These are phyloP conservation scores for Neocucurbitaria cava DNA, from an alignment of 2,329 filamentous ascomycete species.

Conservation along the genomic window DNA sequence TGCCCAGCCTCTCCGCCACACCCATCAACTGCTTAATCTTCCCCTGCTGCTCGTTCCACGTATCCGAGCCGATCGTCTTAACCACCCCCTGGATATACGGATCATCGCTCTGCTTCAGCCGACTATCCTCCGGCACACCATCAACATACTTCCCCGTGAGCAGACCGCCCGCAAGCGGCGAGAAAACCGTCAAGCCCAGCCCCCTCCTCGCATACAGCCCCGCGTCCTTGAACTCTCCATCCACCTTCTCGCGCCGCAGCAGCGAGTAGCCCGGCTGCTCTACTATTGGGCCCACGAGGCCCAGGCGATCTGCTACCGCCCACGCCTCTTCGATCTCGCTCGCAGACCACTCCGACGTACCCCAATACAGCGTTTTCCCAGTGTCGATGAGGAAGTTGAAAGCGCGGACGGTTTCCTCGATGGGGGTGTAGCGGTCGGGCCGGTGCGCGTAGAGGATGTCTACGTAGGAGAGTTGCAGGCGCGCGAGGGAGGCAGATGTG, in stretches of 20 bases:
- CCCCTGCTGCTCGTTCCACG: conserved; percentile 64
- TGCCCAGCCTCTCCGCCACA: conserved; percentile 69
- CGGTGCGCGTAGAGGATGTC: conserved; percentile 74
- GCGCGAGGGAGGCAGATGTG: conserved; percentile 64
- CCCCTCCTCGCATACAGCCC: conserved; percentile 61
- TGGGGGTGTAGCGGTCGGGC: conserved; percentile 71
- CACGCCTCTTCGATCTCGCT: conserved; percentile 66
- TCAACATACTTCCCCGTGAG: conserved; percentile 69
- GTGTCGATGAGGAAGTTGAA: conserved; percentile 74
- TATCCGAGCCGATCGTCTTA: conserved; percentile 55
- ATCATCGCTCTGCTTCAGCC: conserved; percentile 63
- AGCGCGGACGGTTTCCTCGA: conserved; percentile 73
- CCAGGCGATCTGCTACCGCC: conserved; percentile 65
- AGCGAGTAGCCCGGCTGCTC: conserved; percentile 65
- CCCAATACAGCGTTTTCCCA: conserved; percentile 73
- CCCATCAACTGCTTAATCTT: conserved; percentile 58
- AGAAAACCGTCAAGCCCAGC: conserved; percentile 63
- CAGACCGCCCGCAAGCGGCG: conserved; percentile 62
- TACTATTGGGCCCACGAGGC: conserved; percentile 62
- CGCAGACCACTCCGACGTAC: conserved; percentile 66
- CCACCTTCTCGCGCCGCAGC: conserved; percentile 64
- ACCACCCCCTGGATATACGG: conserved; percentile 58
- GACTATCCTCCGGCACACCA: conserved; percentile 64
- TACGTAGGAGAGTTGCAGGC: conserved; percentile 66
- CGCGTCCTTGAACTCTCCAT: conserved; percentile 63